Percentiles rank a stretch among this genome's conserved stretches.
phyloP scores from a whole-genome alignment of 2,329 filamentous ascomycete genomes.

The Neonectria faginata region DNA sequence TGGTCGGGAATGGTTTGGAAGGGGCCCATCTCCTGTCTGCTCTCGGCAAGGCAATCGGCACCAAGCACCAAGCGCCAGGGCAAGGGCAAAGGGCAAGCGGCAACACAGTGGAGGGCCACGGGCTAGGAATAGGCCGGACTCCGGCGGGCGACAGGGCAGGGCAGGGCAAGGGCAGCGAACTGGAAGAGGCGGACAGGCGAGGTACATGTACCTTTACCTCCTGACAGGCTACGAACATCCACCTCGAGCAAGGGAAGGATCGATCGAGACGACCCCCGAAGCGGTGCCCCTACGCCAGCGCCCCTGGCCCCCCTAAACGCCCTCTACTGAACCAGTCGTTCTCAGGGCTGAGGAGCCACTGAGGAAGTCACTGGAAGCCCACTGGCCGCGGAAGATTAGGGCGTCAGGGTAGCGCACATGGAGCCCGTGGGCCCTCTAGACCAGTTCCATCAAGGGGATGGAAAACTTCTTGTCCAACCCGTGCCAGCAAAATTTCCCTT shows the following conservation, averaged over 20 bases:
- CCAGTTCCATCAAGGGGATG: neutral
- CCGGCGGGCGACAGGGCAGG: constrained; percentile 23
- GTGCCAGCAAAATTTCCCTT: constrained; percentile 43
- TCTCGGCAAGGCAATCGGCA: constrained; percentile 21
- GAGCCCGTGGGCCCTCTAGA: constrained; percentile 10
- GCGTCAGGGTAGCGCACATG: constrained; percentile 14
- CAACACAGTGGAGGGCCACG: neutral
- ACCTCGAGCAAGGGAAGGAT: constrained; percentile 27
- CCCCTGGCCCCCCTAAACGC: constrained; percentile 11
- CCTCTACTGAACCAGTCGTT: constrained; percentile 23
- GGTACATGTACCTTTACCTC: neutral
- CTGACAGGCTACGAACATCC: neutral
- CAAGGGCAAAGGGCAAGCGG: constrained; percentile 13
- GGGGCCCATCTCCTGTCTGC: constrained; percentile 12
- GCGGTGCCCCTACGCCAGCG: constrained; percentile 5
- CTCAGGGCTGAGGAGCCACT: constrained; percentile 29
- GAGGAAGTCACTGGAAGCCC: constrained; percentile 16
- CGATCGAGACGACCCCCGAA: constrained; percentile 39
- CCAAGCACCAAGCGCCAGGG: constrained; percentile 17
- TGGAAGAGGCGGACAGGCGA: constrained; percentile 8
- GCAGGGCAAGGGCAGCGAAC: constrained; percentile 33
- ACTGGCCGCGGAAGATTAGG: constrained; percentile 2
- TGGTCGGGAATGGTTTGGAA: constrained; percentile 7
- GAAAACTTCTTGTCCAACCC: constrained; percentile 31
- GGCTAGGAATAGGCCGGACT: constrained; percentile 21